Conservation (phyloP, 495 filamentous ascomycete species). For the Penicillium macrosclerotiorum region DNA sequence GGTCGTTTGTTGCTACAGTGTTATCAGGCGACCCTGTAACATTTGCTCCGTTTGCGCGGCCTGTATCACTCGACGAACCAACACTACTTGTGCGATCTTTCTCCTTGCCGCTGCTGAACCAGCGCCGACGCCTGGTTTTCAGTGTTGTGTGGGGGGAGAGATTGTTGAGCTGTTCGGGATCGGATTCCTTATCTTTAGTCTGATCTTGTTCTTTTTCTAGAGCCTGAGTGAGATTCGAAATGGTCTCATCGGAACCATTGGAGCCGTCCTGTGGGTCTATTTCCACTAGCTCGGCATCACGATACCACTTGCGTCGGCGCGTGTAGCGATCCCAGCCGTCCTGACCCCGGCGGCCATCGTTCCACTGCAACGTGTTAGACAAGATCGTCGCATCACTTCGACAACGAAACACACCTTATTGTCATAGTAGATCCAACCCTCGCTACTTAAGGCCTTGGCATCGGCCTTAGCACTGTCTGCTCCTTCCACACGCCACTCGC, state of each 20-base stretch:
- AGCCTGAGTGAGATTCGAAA: constrained; percentile 33
- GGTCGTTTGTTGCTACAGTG: constrained; percentile 10
- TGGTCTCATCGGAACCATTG: constrained; percentile 18
- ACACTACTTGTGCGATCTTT: constrained; percentile 30
- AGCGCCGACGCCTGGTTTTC: constrained; percentile 38
- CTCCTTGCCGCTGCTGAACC: constrained; percentile 41
- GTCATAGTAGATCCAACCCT: constrained; percentile 97
- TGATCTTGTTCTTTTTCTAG: constrained; percentile 26
- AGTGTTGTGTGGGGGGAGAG: constrained; percentile 32
- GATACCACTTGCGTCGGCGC: constrained; percentile 89
- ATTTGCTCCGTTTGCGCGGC: constrained; percentile 19
- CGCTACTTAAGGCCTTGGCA: constrained; percentile 52
- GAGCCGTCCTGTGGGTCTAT: constrained; percentile 55
- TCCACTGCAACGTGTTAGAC: constrained; percentile 62
- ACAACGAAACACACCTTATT: constrained; percentile 66
- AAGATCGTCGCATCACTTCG: background rate
- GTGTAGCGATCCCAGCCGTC: constrained; percentile 97
- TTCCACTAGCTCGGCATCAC: constrained; percentile 95
- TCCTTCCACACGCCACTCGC: constrained; percentile 87
- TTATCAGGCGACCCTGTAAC: constrained; percentile 10
- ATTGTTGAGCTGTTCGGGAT: constrained; percentile 27
- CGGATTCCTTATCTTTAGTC: constrained; percentile 14
- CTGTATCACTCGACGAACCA: constrained; percentile 16
- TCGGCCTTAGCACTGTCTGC: constrained; percentile 43
- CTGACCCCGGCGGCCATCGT: constrained; percentile 80